phyloP scores from a whole-genome alignment of 2,329 filamentous ascomycete species.

The Ophiognomonia clavigignenti-juglandacearum region DNA sequence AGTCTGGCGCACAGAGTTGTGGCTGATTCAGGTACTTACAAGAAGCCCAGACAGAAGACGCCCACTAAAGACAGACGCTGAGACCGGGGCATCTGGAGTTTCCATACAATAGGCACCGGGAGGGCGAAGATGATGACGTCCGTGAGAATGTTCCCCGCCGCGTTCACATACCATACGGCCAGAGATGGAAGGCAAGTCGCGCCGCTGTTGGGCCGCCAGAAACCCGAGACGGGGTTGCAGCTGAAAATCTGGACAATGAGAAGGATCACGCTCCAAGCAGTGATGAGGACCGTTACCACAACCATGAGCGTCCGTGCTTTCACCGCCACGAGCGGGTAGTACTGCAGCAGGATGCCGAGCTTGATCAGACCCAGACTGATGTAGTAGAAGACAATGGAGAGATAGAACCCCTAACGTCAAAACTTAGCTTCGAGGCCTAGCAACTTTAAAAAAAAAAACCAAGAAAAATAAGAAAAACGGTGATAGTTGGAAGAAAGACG shows the following conservation, averaged over 20 bases:
- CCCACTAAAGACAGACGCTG: constrained; percentile 5
- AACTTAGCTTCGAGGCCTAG: background rate
- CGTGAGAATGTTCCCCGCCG: constrained; percentile 11
- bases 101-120: constrained; percentile 10
- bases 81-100: constrained; percentile 2
- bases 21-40: background rate
- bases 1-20: no score
- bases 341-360: constrained; percentile 8
- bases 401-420: constrained; percentile 6
- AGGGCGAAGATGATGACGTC: constrained; percentile 10
- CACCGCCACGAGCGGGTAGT: constrained; percentile 8
- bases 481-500: no score
- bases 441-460: no score
- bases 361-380: constrained; percentile 5
- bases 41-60: constrained; percentile 12
- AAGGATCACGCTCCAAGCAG: constrained; percentile 2
- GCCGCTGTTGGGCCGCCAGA: constrained; percentile 1
- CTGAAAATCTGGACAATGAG: constrained; percentile 3
- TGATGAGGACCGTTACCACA: background rate
- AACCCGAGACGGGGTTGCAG: constrained; percentile 2
- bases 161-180: constrained; percentile 11
- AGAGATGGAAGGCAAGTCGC: constrained; percentile 6
- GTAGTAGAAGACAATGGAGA: constrained; percentile 11
- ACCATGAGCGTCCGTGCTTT: background rate
- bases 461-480: no score